phyloP scores from a whole-genome alignment of 306 rosid species.

The Pterocarpus santalinus region DNA sequence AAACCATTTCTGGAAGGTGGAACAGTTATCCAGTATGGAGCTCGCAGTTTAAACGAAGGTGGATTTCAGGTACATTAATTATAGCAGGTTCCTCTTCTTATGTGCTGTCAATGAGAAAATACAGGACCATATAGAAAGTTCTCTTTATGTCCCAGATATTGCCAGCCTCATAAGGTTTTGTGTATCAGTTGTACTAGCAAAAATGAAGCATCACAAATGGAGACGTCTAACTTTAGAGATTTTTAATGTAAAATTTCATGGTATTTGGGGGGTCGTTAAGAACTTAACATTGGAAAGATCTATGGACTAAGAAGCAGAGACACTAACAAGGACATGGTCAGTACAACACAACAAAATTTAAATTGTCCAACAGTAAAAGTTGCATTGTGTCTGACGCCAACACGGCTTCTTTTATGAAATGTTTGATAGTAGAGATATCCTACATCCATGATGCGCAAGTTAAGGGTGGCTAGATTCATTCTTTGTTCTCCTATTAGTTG shows the following conservation, averaged over 20 bases:
- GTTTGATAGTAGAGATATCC: constrained; percentile 11
- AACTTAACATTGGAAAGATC: constrained; percentile 32
- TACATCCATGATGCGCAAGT: constrained; percentile 34
- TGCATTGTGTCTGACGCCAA: constrained; percentile 10
- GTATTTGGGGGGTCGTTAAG: constrained; percentile 13
- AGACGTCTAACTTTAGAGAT: constrained; percentile 21
- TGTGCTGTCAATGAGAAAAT: constrained; percentile 25
- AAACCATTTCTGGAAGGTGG: constrained; percentile 84
- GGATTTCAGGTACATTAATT: constrained; percentile 83
- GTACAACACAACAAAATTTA: constrained; percentile 15
- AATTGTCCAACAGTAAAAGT: constrained; percentile 28
- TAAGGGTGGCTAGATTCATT: constrained; percentile 19
- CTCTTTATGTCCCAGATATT: constrained; percentile 23
- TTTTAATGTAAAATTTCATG: constrained; percentile 33
- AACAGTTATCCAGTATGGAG: constrained; percentile 89
- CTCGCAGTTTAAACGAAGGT: constrained; percentile 96
- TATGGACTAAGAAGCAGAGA: constrained; percentile 22
- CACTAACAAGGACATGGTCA: background rate
- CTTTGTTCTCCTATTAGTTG: constrained; percentile 11
- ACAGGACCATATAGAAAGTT: constrained; percentile 17
- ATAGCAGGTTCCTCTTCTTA: constrained; percentile 25
- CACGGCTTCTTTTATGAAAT: constrained; percentile 1
- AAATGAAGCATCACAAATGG: constrained; percentile 17
- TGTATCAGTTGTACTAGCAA: constrained; percentile 8
- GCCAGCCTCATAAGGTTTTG: constrained; percentile 26